Evolutionary conservation across 1,139 yeast species (phyloP).

Genomic region (Debaryomyces sp.): DNA sequence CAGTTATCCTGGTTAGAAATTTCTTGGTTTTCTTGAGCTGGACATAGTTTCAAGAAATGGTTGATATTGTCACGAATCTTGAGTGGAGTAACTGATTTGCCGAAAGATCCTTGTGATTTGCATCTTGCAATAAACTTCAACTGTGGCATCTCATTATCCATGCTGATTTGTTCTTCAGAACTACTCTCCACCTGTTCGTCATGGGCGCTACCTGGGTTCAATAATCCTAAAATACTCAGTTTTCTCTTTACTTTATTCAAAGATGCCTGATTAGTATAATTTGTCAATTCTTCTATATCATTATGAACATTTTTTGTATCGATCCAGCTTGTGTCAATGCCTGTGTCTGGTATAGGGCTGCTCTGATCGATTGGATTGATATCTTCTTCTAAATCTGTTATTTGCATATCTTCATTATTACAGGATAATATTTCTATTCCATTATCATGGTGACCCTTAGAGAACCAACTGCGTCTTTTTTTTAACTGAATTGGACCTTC

Average conservation of each 20-base stretch:
- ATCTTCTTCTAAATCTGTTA: neutral
- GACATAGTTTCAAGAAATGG: slow-evolving; percentile 14
- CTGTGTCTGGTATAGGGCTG: slow-evolving; percentile 10
- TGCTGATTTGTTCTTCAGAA: neutral
- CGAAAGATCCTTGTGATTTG: slow-evolving; percentile 7
- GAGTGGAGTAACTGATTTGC: slow-evolving; percentile 20
- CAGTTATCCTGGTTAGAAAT: neutral
- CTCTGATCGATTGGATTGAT: slow-evolving; percentile 14
- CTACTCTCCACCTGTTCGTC: neutral
- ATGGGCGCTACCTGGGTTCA: neutral
- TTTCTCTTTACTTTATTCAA: neutral
- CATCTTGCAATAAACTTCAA: neutral
- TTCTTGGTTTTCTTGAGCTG: neutral
- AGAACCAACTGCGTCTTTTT: slow-evolving; percentile 9
- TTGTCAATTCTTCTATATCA: slow-evolving; percentile 1
- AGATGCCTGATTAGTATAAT: neutral
- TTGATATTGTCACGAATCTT: slow-evolving; percentile 23
- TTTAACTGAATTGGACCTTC: slow-evolving; percentile 3
- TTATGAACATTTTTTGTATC: slow-evolving; percentile 2
- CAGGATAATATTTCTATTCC: slow-evolving; percentile 11
- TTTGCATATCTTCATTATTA: neutral
- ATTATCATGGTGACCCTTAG: slow-evolving; percentile 8
- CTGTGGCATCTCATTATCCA: neutral
- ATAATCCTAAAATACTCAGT: neutral
- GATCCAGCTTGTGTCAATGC: slow-evolving; percentile 7